Evolutionary conservation across 257 asterid species (phyloP).

Genomic region (Verbascum thapsus): DNA sequence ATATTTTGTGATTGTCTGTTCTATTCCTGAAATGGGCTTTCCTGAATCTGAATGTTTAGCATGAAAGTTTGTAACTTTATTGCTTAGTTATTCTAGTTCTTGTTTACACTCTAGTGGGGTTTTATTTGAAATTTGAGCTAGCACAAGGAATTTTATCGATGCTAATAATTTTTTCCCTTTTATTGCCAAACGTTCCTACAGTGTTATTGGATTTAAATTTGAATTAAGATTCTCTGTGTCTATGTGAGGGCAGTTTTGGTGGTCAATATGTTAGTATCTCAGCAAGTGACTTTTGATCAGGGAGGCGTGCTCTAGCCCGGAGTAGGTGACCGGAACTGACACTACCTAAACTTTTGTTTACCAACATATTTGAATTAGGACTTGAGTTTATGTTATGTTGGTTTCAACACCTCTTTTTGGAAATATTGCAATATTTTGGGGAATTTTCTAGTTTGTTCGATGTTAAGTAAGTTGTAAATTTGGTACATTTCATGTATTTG

Average conservation of each 20-base stretch:
- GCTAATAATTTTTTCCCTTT: slow-evolving; percentile 6
- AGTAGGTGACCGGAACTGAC: no score
- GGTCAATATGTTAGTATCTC: no score
- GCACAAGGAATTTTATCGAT: slow-evolving; percentile 15
- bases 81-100: slow-evolving; percentile 31
- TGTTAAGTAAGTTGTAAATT: slow-evolving; percentile 24
- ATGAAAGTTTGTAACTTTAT: slow-evolving; percentile 38
- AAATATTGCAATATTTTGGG: slow-evolving; percentile 14
- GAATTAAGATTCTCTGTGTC: slow-evolving; percentile 31
- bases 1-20: slow-evolving; percentile 21
- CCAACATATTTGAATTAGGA: slow-evolving; percentile 35
- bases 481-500: slow-evolving; percentile 15
- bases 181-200: background rate
- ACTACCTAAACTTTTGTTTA: no score
- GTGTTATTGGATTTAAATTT: slow-evolving; percentile 33
- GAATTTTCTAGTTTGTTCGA: slow-evolving; percentile 26
- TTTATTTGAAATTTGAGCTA: slow-evolving; percentile 22
- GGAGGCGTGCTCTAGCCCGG: no score
- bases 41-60: slow-evolving; percentile 44
- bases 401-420: slow-evolving; percentile 11
- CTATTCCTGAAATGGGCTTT: slow-evolving; percentile 39
- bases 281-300: no score
- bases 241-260: no score
- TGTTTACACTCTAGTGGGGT: slow-evolving; percentile 30
- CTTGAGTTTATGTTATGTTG: slow-evolving; percentile 23